Evolutionary conservation across 2,329 filamentous ascomycete genomes (phyloP).

Genomic region (Pseudogymnoascus pannorum): DNA sequence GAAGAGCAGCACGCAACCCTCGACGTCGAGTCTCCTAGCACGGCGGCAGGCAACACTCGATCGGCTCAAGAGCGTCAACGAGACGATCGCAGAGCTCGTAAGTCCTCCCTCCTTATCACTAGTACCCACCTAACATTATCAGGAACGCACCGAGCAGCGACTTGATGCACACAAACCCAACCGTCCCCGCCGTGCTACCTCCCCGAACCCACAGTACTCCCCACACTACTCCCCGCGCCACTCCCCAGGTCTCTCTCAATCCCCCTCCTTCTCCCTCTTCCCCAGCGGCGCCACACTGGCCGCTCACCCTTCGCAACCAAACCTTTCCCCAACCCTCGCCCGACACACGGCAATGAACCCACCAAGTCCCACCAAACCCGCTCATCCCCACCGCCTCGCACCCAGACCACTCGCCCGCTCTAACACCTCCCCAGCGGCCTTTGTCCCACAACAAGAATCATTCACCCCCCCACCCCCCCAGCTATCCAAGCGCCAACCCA

Average conservation of each 20-base stretch:
- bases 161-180: constrained; percentile 17
- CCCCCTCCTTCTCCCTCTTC: constrained; percentile 39
- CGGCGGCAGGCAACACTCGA: constrained; percentile 53
- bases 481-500: background rate
- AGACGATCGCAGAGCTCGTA: constrained; percentile 34
- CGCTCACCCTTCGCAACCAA: background rate
- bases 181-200: constrained; percentile 40
- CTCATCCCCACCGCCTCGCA: constrained; percentile 12
- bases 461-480: constrained; percentile 29
- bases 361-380: constrained; percentile 15
- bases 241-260: constrained; percentile 34
- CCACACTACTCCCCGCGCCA: constrained; percentile 28
- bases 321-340: background rate
- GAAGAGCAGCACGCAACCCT: constrained; percentile 15
- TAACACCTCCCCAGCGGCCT: constrained; percentile 46
- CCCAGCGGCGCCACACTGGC: constrained; percentile 12
- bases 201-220: constrained; percentile 40
- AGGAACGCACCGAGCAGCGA: constrained; percentile 26
- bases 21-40: constrained; percentile 37
- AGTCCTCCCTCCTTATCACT: constrained; percentile 13
- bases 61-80: constrained; percentile 48
- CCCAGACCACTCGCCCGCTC: constrained; percentile 35
- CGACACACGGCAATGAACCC: constrained; percentile 13
- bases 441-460: constrained; percentile 36
- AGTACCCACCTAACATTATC: constrained; percentile 27